Evolutionary conservation across 192 early-diverging fungal genomes (phyloP), one percentile per base, ranked within the genome.

Genomic region (Coemansia brasiliensis): DNA sequence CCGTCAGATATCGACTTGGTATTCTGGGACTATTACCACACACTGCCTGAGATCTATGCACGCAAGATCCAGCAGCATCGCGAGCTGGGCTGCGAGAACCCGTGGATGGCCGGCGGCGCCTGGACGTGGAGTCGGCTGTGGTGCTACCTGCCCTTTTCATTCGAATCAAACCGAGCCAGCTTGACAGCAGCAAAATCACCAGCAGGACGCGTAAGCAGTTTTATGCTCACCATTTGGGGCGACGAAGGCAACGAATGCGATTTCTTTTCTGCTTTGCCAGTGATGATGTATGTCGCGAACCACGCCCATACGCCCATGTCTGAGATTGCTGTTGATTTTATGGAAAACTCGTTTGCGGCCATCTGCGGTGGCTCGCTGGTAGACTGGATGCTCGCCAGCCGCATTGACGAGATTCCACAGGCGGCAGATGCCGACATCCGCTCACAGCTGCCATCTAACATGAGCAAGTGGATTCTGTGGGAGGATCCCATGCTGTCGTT

Each of bases 191-290:
- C 87, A 17, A 94, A 89, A 59, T 63, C 64, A 15, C 71, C 69
- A 0, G 59, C 61, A 10, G 67, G 73, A 32, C 79, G 83, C 12
- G 88, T 92, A 20, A 56, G 72, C 20, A 90, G 92, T 63, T 82
- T 85, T 18, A 90, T 94, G 80, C 87, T 92, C 40, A 93, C 91
- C 1, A 84, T 88, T 13, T 94, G 92, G 92, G 92, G 92, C 18
- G 92, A 94, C 65, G 92, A 94, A 56, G 92, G 91, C 38, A 92
- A 93, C 70, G 92, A 94, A 73, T 94, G 87, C 65, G 92, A 93
- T 64, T 83, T 93, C 69, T 89, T 83, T 63, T 91, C 91, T 0
- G 74, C 87, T 12, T 72, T 94, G 32, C 92, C 92, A 12, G 90
- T 83, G 4, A 71, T 94, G 60, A 63, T 88, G 17, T 90, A 90